Base-by-base conservation (phyloP, 495 filamentous ascomycete genomes). In the Hypoxylon cercidicola region DNA sequence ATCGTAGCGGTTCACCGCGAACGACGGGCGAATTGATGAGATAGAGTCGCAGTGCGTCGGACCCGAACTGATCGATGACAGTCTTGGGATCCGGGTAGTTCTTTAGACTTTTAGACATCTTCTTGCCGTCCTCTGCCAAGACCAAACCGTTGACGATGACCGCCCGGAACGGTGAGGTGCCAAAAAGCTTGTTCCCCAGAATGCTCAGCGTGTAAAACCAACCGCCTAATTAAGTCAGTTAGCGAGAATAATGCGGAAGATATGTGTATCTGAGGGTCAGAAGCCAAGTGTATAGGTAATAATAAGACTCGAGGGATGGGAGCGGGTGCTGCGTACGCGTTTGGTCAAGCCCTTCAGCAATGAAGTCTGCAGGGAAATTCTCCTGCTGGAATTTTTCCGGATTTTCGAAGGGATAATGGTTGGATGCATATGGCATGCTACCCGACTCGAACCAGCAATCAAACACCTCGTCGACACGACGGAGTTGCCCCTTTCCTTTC, bases 21-120 rank as follows among this genome's bases (percentile, higher is more conserved):
- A 99, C 95, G 32, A 98, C 96, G 0, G 95, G 95, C 1, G 94
- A 97, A 76, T 97, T 97, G 80, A 98, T 98, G 63, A 99, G 83
- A 71, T 98, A 98, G 5, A 99, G 83, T 52, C 95, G 88, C 25
- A 99, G 85, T 28, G 95, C 95, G 79, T 99, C 95, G 5, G 94
- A 93, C 19, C 95, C 95, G 70, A 97, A 97, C 55, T 88, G 88
- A 45, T 89, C 75, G 83, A 99, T 97, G 65, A 99, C 85, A 16
- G 93, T 72, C 32, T 78, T 78, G 10, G 96, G 95, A 70, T 98
- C 96, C 8, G 96, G 96, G 73, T 97, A 99, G 76, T 99, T 99
- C 81, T 97, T 95, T 37, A 97, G 81, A 39, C 96, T 86, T 81
- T 99, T 99, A 1, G 93, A 97, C 95, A 99, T 99, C 81, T 99